phyloP scores from a whole-genome alignment of 2,329 filamentous ascomycete species.

The Seiridium cupressi region DNA sequence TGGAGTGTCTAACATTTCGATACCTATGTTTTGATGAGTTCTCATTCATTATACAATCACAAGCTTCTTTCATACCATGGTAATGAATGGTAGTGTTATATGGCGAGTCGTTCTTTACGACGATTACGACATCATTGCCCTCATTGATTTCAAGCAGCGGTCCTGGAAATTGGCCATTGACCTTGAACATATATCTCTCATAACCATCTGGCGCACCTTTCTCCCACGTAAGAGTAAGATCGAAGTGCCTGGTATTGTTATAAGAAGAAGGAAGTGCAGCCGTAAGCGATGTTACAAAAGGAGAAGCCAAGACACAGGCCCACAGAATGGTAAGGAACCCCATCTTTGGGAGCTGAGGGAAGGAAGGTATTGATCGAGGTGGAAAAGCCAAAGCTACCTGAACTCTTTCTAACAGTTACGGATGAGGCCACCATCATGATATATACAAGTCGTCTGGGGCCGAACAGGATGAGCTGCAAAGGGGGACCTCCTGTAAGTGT shows the following conservation, averaged over 20 bases:
- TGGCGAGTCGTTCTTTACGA: conserved; percentile 44
- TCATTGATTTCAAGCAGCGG: conserved; percentile 54
- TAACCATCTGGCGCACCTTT: conserved; percentile 9
- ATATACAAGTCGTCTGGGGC: background rate
- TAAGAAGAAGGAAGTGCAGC: background rate
- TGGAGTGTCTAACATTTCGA: conserved; percentile 50
- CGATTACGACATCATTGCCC: conserved; percentile 45
- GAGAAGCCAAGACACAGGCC: background rate
- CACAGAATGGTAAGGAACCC: background rate
- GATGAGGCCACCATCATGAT: background rate
- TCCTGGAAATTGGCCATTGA: conserved; percentile 60
- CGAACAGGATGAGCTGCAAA: background rate
- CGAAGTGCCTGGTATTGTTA: background rate
- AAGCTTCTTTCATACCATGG: conserved; percentile 34
- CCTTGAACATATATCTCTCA: conserved; percentile 8
- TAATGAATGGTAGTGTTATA: conserved; percentile 48
- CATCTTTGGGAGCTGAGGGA: background rate
- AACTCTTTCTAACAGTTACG: background rate
- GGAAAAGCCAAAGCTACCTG: background rate
- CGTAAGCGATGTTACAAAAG: background rate
- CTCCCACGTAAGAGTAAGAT: conserved; percentile 11
- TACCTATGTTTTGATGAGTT: conserved; percentile 23
- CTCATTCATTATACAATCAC: background rate
- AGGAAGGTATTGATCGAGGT: background rate
- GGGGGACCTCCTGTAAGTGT: too few species aligned